Conservation (phyloP, 306 rosid species). For the Acacia crassicarpa region DNA sequence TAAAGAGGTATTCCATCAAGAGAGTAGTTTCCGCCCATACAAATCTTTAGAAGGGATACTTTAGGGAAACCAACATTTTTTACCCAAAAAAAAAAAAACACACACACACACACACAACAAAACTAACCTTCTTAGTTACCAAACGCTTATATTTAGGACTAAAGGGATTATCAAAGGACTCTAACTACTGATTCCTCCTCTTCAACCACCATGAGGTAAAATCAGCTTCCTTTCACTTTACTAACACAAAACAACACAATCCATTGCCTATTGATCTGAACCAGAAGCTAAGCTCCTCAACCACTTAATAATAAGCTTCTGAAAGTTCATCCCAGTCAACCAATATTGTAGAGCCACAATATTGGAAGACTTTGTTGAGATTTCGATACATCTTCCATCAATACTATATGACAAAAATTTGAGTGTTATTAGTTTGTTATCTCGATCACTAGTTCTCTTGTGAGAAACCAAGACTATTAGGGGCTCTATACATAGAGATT, state of each 20-base stretch:
- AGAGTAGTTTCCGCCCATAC: no score
- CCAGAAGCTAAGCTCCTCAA: neutral
- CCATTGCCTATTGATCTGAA: neutral
- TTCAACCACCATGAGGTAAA: no score
- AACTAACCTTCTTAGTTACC: no score
- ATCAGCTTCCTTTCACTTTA: no score
- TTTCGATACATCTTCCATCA: neutral
- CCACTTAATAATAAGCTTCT: neutral
- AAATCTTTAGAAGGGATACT: no score
- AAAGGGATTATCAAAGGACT: no score
- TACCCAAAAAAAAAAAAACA: no score
- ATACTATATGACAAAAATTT: neutral
- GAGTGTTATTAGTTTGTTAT: neutral
- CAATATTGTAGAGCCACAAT: neutral
- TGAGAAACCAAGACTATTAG: neutral
- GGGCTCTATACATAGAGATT: neutral
- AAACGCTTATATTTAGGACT: no score
- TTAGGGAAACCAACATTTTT: no score
- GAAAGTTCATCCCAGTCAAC: neutral
- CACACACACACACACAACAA: no score
- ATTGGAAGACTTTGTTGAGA: neutral
- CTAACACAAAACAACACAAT: neutral
- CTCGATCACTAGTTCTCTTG: neutral
- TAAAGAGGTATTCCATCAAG: no score
- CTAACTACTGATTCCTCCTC: neutral